These are phyloP conservation scores for Starmerella floricola DNA, from an alignment of 805 yeast species.

Conservation along the genomic window DNA sequence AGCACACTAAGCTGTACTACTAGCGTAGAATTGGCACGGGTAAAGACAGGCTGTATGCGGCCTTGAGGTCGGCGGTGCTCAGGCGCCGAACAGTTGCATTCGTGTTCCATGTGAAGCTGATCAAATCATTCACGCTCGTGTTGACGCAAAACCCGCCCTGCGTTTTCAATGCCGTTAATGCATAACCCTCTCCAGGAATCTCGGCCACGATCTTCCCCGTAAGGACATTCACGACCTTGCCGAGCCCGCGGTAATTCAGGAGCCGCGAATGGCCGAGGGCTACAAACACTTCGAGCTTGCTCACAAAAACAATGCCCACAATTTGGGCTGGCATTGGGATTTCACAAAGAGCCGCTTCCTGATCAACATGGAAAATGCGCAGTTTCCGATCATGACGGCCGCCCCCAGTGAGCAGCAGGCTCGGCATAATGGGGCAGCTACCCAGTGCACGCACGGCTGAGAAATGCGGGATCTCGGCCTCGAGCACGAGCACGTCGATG, in stretches of 20 bases:
- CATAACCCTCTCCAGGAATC: constrained; percentile 14
- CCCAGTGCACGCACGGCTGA: constrained; percentile 11
- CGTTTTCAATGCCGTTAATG: constrained; percentile 11
- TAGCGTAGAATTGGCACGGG: neutral
- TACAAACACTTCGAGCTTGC: constrained; percentile 12
- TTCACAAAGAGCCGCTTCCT: neutral
- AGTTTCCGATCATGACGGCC: constrained; percentile 14
- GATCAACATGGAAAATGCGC: constrained; percentile 5
- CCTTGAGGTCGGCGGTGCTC: neutral
- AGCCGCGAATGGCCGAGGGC: constrained; percentile 17
- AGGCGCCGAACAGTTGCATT: neutral
- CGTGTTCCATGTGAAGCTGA: constrained; percentile 5
- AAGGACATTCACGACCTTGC: constrained; percentile 6
- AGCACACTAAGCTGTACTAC: too few species aligned
- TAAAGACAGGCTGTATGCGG: neutral
- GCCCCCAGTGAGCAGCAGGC: constrained; percentile 13
- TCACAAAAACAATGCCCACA: constrained; percentile 16
- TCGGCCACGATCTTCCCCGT: constrained; percentile 6
- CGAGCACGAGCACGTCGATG: neutral
- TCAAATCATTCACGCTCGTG: constrained; percentile 6
- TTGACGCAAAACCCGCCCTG: constrained; percentile 9
- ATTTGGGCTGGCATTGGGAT: constrained; percentile 15
- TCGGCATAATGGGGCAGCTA: constrained; percentile 8
- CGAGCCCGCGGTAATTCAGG: constrained; percentile 7
- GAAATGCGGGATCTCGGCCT: neutral